phyloP scores from a whole-genome alignment of 345 rosid species.

The Cochlearia excelsa region DNA sequence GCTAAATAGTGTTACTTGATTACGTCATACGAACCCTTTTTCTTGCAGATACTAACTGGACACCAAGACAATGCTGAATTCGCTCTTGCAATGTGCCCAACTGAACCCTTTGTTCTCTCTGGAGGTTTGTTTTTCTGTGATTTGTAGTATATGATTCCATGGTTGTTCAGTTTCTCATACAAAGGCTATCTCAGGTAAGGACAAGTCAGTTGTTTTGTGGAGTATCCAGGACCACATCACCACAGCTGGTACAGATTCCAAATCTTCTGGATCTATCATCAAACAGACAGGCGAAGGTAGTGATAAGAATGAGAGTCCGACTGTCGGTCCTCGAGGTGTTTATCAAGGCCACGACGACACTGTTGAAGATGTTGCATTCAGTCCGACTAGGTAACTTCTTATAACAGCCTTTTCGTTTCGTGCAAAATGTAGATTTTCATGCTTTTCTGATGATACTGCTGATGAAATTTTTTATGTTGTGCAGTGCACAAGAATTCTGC shows the following conservation, averaged over 20 bases:
- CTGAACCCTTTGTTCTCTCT: slow-evolving; percentile 96
- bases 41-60: slow-evolving; percentile 86
- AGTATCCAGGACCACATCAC: slow-evolving; percentile 98
- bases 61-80: slow-evolving; percentile 99
- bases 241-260: slow-evolving; percentile 59
- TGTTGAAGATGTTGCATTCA: slow-evolving; percentile 94
- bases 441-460: slow-evolving; percentile 35
- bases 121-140: slow-evolving; percentile 64
- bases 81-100: slow-evolving; percentile 98
- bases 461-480: slow-evolving; percentile 30
- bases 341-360: slow-evolving; percentile 93
- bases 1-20: slow-evolving; percentile 4
- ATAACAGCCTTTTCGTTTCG: slow-evolving; percentile 9
- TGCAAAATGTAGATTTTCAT: slow-evolving; percentile 43
- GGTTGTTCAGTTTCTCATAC: slow-evolving; percentile 28
- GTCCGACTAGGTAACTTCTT: slow-evolving; percentile 79
- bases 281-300: slow-evolving; percentile 69
- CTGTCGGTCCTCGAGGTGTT: slow-evolving; percentile 92
- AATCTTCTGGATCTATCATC: slow-evolving; percentile 69
- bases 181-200: slow-evolving; percentile 69
- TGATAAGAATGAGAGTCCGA: slow-evolving; percentile 67
- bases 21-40: slow-evolving; percentile 20
- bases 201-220: slow-evolving; percentile 89
- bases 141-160: slow-evolving; percentile 1
- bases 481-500: slow-evolving; percentile 94